Evolutionary conservation across 805 yeast genomes (phyloP), one percentile per base, ranked within the genome.

Genomic region (Isabelozyma rhagii): DNA sequence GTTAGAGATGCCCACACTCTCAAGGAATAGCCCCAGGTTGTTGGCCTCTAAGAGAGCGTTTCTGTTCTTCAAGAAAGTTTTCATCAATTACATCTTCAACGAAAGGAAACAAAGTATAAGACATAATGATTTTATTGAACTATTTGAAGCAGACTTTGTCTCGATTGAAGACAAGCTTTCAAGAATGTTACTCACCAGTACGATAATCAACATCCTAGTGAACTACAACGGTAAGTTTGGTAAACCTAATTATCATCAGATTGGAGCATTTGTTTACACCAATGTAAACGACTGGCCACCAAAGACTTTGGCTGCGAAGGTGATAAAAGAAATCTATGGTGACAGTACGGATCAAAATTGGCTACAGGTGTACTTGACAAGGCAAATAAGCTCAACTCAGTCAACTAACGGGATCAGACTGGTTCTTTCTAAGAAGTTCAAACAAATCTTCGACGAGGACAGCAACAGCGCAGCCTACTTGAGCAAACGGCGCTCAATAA

Each of bases 1-100:
- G 15, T 45, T 36, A 38, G 46, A 39, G 9, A 18, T 45, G 1
- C 59, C 60, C 4, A 34, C 46, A 6, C 14, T 57, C 5, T 9
- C 34, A 13, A n/a, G 21, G 14, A 39, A 43, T 15, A 36, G 18
- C 4, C n/a, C 38, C 11, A 39, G 41, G 2, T 39, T 31, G n/a
- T 31, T 31, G n/a, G n/a, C n/a, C 10, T 14, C 50, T 17, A 41
- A n/a, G 8, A 15, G 27, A 11, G 31, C 47, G 17, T 40, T 29
- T 27, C 27, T n/a, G 10, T 52, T 41, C 39, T 54, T 52, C 41
- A 31, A 38, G 18, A 2, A 27, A 9, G n/a, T 50, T 13, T 46
- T 54, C 42, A 13, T 38, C 13, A 46, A 44, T 13, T 42, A 48
- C 45, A 47, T 55, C 1, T 11, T 46, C 5, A 42, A 29, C 4